A percentile compares a stretch with the other conserved stretches of the same genome.
These are phyloP conservation scores for Leishmania mexicana DNA, from an alignment of 208 protist genomes.

Conservation along the genomic window DNA sequence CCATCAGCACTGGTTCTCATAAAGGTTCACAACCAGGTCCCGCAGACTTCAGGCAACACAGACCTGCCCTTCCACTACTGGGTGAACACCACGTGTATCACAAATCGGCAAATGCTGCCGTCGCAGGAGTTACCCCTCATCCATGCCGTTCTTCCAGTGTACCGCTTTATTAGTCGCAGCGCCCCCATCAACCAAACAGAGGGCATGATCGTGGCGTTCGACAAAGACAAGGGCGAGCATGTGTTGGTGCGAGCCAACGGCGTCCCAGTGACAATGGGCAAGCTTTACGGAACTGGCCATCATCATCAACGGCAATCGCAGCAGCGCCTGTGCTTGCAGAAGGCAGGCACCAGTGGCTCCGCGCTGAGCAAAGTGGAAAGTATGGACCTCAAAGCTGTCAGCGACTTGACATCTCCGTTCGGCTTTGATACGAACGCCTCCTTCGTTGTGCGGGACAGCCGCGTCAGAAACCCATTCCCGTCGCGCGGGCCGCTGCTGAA, in stretches of 20 bases:
- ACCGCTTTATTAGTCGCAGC: conserved; percentile 58
- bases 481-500: conserved; percentile 68
- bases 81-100: conserved; percentile 83
- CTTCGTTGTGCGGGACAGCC: conserved; percentile 53
- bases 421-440: conserved; percentile 59
- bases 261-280: conserved; percentile 63
- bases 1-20: conserved; percentile 77
- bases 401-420: conserved; percentile 36
- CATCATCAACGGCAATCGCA: neutral
- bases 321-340: conserved; percentile 4
- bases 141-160: conserved; percentile 70
- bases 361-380: conserved; percentile 17
- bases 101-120: conserved; percentile 75
- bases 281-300: conserved; percentile 13
- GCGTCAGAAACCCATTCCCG: conserved; percentile 30
- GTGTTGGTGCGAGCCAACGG: conserved; percentile 78
- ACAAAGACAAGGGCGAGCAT: conserved; percentile 77
- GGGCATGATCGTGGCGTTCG: conserved; percentile 78
- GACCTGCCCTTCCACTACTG: conserved; percentile 88
- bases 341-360: neutral
- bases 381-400: conserved; percentile 14
- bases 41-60: conserved; percentile 48
- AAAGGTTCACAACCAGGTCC: conserved; percentile 68
- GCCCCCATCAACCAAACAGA: conserved; percentile 49
- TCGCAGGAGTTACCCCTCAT: conserved; percentile 84